phyloP scores from a whole-genome alignment of 2,329 filamentous ascomycete species.

The Geosmithia putterillii region DNA sequence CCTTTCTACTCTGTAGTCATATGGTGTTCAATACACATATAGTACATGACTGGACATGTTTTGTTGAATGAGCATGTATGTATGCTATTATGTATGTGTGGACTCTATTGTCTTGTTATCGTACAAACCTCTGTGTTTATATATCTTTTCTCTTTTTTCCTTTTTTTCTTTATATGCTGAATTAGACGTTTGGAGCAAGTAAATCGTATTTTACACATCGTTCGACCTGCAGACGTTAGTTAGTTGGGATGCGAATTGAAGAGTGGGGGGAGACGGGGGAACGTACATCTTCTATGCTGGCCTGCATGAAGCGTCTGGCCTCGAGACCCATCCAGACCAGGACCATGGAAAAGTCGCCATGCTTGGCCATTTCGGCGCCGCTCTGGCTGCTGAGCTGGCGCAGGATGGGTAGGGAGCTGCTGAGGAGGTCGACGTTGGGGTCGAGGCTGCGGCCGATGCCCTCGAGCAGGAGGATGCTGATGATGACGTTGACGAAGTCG shows the following conservation, averaged over 20 bases:
- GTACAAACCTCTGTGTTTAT: too few species aligned
- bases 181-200: slow-evolving; percentile 72
- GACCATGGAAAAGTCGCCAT: slow-evolving; percentile 73
- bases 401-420: slow-evolving; percentile 78
- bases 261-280: slow-evolving; percentile 4
- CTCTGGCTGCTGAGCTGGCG: slow-evolving; percentile 74
- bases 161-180: too few species aligned
- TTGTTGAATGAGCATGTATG: too few species aligned
- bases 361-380: slow-evolving; percentile 55
- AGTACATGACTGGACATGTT: too few species aligned
- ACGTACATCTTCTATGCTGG: slow-evolving; percentile 76
- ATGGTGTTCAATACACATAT: too few species aligned
- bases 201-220: slow-evolving; percentile 84
- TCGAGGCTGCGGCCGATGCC: slow-evolving; percentile 84
- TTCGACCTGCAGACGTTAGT: slow-evolving; percentile 48
- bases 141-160: too few species aligned
- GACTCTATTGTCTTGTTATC: too few species aligned
- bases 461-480: slow-evolving; percentile 86
- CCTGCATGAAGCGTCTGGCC: slow-evolving; percentile 77
- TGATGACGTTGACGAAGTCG: slow-evolving; percentile 96
- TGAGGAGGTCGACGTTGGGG: slow-evolving; percentile 76
- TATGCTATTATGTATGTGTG: too few species aligned
- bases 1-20: too few species aligned
- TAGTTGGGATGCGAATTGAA: slow-evolving; percentile 1
- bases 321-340: slow-evolving; percentile 87